Evolutionary conservation across 129 eudicot genomes (phyloP), one percentile per base, ranked within the genome.

Genomic region (Helichrysum umbraculigerum): DNA sequence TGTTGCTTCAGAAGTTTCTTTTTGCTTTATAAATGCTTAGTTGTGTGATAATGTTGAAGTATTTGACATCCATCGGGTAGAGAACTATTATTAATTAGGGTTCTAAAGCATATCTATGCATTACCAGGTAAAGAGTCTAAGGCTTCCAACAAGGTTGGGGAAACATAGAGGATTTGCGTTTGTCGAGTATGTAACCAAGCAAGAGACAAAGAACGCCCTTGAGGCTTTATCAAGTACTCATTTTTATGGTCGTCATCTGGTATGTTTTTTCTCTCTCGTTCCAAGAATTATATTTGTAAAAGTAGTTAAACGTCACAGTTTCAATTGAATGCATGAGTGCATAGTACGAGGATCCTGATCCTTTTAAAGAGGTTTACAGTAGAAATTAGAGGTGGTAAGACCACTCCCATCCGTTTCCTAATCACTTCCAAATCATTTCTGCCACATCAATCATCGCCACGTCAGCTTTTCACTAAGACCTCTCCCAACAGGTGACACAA

Each of bases 181-280:
- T 76, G 93, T 95, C 28, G 99, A 95, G 81, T 95, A 37, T 83
- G 90, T 87, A 28, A 95, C 99, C 25, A 95, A 95, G 79, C 97
- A 95, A 82, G 99, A 95, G 80, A 94, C 99, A 19, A 81, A 88
- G 64, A 91, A 87, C 57, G 99, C 99, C 10, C 87, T 95, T 62
- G 79, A 86, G 86, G 90, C 92, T 69, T 87, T 95, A 82, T 87
- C 99, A 68, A 91, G 64, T 76, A 89, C 97, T 19, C 99, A 95
- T 85, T 76, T 95, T 4, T 91, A 91, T 33, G 99, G 97, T 30
- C 99, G 99, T 32, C 99, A 91, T 89, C 76, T 95, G 99, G 99
- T 94, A 89, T 39, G 88, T 41, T 32, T 50, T 67, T 72, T 58
- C 41, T 5, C 20, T 3, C 33, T 17, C 20, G 0, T 22, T 11